These are phyloP conservation scores for Botrytis porri DNA, from an alignment of 2,329 filamentous ascomycete species.

Conservation along the genomic window DNA sequence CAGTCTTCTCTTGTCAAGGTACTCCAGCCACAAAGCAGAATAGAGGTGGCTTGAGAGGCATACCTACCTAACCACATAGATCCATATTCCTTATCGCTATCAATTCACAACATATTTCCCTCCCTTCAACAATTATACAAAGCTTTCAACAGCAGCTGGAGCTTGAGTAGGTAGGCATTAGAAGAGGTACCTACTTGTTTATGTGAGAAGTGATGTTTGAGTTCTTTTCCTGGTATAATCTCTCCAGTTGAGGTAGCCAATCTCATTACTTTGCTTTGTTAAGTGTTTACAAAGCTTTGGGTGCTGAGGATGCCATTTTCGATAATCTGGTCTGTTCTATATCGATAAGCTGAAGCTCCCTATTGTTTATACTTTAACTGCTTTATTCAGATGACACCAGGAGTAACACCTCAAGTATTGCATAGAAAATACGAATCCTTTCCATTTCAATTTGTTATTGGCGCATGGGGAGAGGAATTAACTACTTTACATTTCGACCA, in stretches of 20 bases:
- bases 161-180: neutral
- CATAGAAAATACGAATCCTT: neutral
- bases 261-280: neutral
- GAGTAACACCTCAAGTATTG: neutral
- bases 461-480: neutral
- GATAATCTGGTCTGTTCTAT: constrained; percentile 18
- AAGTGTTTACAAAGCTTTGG: neutral
- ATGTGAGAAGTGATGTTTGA: neutral
- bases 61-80: too few species aligned
- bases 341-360: constrained; percentile 14
- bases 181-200: neutral
- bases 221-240: neutral
- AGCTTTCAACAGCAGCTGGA: neutral
- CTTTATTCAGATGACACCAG: neutral
- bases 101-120: neutral
- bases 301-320: constrained; percentile 4
- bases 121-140: neutral
- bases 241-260: neutral
- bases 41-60: neutral
- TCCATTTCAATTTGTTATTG: neutral
- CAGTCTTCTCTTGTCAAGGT: neutral
- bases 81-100: neutral
- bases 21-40: neutral
- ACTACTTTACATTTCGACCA: neutral
- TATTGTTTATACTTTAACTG: neutral